Evolutionary conservation across 163 green algal genomes (phyloP).

Genomic region (Scenedesmus sp.): DNA sequence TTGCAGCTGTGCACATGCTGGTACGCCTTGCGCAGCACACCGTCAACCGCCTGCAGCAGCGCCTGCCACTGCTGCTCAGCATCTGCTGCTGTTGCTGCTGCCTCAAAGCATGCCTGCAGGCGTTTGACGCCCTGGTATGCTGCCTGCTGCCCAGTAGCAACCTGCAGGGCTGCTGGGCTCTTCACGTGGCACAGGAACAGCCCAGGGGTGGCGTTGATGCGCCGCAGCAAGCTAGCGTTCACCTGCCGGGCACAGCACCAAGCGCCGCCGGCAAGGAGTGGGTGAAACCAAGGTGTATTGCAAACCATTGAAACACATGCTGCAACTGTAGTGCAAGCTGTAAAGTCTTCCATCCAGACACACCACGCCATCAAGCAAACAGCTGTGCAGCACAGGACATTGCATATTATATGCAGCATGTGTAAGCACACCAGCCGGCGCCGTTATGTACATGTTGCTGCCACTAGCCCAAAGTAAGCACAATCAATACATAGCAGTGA

Average conservation of each 20-base stretch:
- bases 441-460: too few species aligned
- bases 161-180: background rate
- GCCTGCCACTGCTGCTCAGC: background rate
- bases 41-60: background rate
- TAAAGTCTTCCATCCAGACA: background rate
- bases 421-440: background rate
- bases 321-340: background rate
- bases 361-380: background rate
- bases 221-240: conserved; percentile 12
- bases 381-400: background rate
- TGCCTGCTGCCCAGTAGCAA: background rate
- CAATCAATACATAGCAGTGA: background rate
- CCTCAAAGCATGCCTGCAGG: conserved; percentile 38
- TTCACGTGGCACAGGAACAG: conserved; percentile 30
- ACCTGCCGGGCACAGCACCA: background rate
- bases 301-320: background rate
- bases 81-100: conserved; percentile 20
- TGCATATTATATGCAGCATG: too few species aligned
- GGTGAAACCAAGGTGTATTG: background rate
- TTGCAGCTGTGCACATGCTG: conserved; percentile 61
- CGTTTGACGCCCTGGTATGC: conserved; percentile 19
- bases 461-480: background rate
- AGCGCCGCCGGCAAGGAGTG: background rate
- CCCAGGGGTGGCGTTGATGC: background rate
- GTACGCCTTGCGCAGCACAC: conserved; percentile 53